Base-by-base conservation (phyloP, 2,329 filamentous ascomycete genomes). In the Penicillium fuscoglaucum region DNA sequence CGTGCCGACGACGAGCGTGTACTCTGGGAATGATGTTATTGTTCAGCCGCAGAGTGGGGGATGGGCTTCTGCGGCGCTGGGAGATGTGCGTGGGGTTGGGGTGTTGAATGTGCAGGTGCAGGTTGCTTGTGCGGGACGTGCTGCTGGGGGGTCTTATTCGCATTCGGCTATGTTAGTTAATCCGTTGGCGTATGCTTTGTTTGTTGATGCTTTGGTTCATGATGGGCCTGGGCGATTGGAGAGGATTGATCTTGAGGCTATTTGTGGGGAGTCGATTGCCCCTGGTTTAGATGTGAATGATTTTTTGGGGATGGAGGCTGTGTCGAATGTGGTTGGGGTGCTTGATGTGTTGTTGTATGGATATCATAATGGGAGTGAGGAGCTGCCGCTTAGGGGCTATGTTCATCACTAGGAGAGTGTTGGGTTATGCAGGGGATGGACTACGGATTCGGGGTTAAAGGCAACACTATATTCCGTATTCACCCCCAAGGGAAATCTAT, bases 1-100 rank as follows among this genome's bases (percentile, higher is more conserved):
- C 21, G 54, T 56, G 47, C 37, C 54, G n/a, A 45, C 47, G 40
- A 56, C 54, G n/a, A 56, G 39, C 8, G 47, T 56, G 19, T 56
- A 44, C n/a, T 52, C 47, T 8, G 39, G 40, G 15, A 2, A 24
- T 29, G 54, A 57, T 35, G 6, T 15, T n/a, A 31, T 57, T 28
- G 33, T 57, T 7, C 39, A 52, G 19, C 54, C 54, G 9, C 47
- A 52, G 54, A 40, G 47, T 29, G 54, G 54, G 9, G 29, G 13
- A 13, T 12, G 15, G 39, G 54, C 54, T 10, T 57, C 54, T 19
- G 54, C 29, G 47, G 31, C 19, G 4, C 19, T 57, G 31, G 24
- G n/a, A 31, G 54, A 57, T 57, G 47, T 17, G n/a, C 29, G 40
- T 12, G 47, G 31, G 17, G 47, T 52, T n/a, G 54, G 54, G 17